Percentiles rank a stretch among this genome's conserved stretches.
Evolutionary conservation across 1,284 basidiomycete genomes (phyloP).

Genomic region (Apiotrichum domesticum): DNA sequence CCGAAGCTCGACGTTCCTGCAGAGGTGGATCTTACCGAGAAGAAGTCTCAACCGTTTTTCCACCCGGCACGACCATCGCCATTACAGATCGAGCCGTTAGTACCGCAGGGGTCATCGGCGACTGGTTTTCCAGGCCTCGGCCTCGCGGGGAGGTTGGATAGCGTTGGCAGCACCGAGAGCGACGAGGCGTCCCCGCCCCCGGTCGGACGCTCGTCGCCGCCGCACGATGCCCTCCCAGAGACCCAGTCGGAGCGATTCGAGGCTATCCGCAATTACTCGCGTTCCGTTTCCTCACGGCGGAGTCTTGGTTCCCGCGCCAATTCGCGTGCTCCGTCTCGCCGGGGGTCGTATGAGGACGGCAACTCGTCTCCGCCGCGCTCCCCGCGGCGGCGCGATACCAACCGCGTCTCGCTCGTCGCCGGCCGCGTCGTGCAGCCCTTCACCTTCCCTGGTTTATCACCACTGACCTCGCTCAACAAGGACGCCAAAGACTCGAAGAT

Average conservation of each 20-base stretch:
- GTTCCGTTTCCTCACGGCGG: constrained; percentile 7
- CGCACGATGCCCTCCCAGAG: constrained; percentile 7
- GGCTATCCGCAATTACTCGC: constrained; percentile 34
- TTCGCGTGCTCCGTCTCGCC: constrained; percentile 11
- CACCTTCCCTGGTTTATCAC: constrained; percentile 30
- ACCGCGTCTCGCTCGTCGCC: constrained; percentile 43
- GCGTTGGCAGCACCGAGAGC: neutral
- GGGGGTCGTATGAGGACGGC: constrained; percentile 9
- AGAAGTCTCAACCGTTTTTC: neutral
- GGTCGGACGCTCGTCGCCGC: constrained; percentile 6
- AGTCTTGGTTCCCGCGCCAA: constrained; percentile 1
- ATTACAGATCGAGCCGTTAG: constrained; percentile 20
- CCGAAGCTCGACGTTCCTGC: neutral
- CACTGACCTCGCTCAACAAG: constrained; percentile 28
- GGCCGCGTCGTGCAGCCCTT: constrained; percentile 45
- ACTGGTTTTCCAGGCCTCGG: too few species aligned
- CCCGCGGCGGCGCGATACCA: constrained; percentile 40
- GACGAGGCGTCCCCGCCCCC: neutral
- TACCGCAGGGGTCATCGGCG: too few species aligned
- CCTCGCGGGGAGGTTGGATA: neutral
- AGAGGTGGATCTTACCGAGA: neutral
- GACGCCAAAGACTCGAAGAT: neutral
- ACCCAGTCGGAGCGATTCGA: constrained; percentile 24
- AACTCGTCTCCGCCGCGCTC: constrained; percentile 26
- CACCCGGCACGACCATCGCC: constrained; percentile 20